Evolutionary conservation across 1,139 yeast genomes (phyloP), one percentile per base, ranked within the genome.

Genomic region (Debaryomycetaceae sp.): DNA sequence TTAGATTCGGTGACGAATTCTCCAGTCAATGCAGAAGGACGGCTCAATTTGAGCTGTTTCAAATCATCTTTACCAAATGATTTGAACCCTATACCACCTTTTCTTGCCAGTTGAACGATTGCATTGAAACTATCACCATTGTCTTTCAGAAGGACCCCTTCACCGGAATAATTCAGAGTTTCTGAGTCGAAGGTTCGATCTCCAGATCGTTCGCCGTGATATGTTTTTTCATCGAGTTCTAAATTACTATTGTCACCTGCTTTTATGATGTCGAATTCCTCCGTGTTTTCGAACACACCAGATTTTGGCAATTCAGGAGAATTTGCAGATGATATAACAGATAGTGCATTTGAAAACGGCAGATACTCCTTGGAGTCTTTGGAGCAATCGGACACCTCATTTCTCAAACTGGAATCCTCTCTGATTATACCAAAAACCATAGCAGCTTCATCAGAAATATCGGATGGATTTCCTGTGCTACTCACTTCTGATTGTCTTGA

Each of bases 361-460:
- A 27, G 31, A 27, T 3, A 27, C 31, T 27, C 31, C 4, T 27
- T 27, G 2, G 31, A 27, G 31, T 27, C 31, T 27, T 27, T 27
- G 31, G 31, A 27, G 31, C 11, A 27, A 11, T 27, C 31, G 11
- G 31, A 27, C 8, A 11, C 11, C 4, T 27, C 31, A 8, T 7
- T 27, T 30, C 24, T 41, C 13, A 11, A 5, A 8, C 53, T 43
- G 14, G 52, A 48, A 14, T 52, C 59, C 34, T 59, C 58, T 47
- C 68, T 65, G 23, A 71, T 68, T 3, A 71, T 74, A 11, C 79
- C 79, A 54, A 74, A 74, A 0, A 73, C 76, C 72, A 69, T 60
- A 0, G 78, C 78, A 2, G 76, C 75, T 50, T 72, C 78, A 45
- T 70, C 72, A 41, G 60, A 63, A 34, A 72, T 65, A 30, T 55